phyloP scores from a whole-genome alignment of 1,139 yeast species.

The Kodamaea ohmeri region DNA sequence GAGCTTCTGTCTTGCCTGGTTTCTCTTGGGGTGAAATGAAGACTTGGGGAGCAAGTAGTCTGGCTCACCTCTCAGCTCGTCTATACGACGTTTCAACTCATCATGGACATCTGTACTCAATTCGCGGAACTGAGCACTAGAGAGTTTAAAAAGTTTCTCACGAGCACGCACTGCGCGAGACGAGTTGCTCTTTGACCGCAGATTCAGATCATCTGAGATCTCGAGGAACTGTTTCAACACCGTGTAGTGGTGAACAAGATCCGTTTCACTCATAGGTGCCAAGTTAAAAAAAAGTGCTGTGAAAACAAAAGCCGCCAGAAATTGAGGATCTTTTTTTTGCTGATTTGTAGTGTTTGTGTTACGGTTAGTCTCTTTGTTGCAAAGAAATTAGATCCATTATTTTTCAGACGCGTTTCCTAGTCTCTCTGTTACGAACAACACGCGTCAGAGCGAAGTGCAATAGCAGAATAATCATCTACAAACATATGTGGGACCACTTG shows the following conservation, averaged over 20 bases:
- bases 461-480: too few species aligned
- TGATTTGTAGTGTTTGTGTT: conserved; percentile 5
- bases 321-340: conserved; percentile 2
- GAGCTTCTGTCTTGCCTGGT: conserved; percentile 91
- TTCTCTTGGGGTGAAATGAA: conserved; percentile 88
- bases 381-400: neutral
- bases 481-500: too few species aligned
- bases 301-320: conserved; percentile 6
- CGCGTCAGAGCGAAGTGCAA: too few species aligned
- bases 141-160: conserved; percentile 76
- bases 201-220: conserved; percentile 46
- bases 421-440: neutral
- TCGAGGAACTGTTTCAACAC: conserved; percentile 54
- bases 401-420: conserved; percentile 2
- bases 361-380: neutral
- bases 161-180: conserved; percentile 74
- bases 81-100: conserved; percentile 75
- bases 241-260: conserved; percentile 45
- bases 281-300: conserved; percentile 1
- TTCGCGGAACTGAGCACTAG: conserved; percentile 83
- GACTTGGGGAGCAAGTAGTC: conserved; percentile 66
- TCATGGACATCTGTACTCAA: conserved; percentile 91
- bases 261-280: conserved; percentile 31
- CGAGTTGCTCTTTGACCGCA: conserved; percentile 45
- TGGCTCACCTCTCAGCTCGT: conserved; percentile 53